Evolutionary conservation across 495 filamentous ascomycete species (phyloP).

Genomic region (Gamarada debralockiae): DNA sequence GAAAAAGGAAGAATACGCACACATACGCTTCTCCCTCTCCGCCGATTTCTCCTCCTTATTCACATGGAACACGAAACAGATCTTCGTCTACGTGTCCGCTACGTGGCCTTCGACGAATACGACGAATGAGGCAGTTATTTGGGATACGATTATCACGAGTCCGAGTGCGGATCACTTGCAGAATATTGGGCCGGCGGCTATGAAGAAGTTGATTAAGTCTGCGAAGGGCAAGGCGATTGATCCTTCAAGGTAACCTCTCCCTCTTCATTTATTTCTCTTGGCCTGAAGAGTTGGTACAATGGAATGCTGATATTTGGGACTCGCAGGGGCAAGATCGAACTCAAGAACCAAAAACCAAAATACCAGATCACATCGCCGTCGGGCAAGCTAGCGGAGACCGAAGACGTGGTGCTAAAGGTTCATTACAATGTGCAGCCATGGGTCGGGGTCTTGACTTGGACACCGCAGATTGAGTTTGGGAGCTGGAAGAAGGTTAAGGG

Average conservation of each 20-base stretch:
- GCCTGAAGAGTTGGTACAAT: background rate
- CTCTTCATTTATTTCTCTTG: background rate
- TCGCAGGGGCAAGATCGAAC: conserved; percentile 57
- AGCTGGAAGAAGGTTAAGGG: conserved; percentile 57
- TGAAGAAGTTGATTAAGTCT: conserved; percentile 49
- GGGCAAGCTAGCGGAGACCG: conserved; percentile 62
- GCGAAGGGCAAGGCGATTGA: conserved; percentile 48
- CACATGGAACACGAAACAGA: conserved; percentile 99
- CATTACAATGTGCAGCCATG: conserved; percentile 98
- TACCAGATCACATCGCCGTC: conserved; percentile 90
- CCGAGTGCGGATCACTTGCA: conserved; percentile 52
- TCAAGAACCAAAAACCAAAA: conserved; percentile 81
- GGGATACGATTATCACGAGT: conserved; percentile 87
- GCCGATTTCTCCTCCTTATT: conserved; percentile 84
- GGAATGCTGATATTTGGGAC: conserved; percentile 7
- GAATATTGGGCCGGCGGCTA: conserved; percentile 45
- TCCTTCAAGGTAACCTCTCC: conserved; percentile 37
- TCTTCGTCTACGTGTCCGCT: conserved; percentile 93
- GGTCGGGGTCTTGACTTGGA: conserved; percentile 86
- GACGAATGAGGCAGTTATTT: conserved; percentile 72
- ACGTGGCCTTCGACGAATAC: conserved; percentile 62
- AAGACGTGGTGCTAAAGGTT: conserved; percentile 72
- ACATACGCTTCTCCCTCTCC: conserved; percentile 89
- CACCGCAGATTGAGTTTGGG: conserved; percentile 53
- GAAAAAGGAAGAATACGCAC: conserved; percentile 91